Base-by-base conservation (phyloP, 768 basidiomycete genomes). In the Mycena filopes region DNA sequence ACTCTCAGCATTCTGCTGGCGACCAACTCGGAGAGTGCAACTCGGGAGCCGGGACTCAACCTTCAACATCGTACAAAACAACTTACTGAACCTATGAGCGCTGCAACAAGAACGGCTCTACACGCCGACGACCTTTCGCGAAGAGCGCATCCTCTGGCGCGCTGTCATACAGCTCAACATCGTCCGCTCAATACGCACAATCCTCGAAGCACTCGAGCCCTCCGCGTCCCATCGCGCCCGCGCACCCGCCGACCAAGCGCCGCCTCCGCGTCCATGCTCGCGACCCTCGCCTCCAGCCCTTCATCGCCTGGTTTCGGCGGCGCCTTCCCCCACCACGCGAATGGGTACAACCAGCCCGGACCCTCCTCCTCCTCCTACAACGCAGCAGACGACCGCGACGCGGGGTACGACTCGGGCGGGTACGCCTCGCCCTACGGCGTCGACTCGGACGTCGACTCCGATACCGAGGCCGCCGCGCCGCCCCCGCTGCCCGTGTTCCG, bases 81-180 rank as follows among this genome's bases (percentile, higher is more conserved):
- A n/a, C n/a, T n/a, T n/a, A n/a, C n/a, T n/a, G n/a, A n/a, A n/a
- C n/a, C n/a, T n/a, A n/a, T n/a, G n/a, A n/a, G n/a, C n/a, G n/a
- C n/a, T n/a, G n/a, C n/a, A n/a, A n/a, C n/a, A n/a, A n/a, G n/a
- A 94, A 74, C 81, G 84, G 31, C 76, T 94, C 5, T 94, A 94
- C 73, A 87, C 86, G 0, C 92, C 93, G 2, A 87, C 83, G 20
- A 89, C 89, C 0, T 94, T 93, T 72, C 87, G 86, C 21, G 85
- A 88, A 58, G 93, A 95, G 70, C 87, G 90, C 25, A 83, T 91
- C 18, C 83, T 90, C n/a, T 95, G 93, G 93, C 86, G 93, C 18
- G 86, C 89, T 0, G 87, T 95, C 48, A 92, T 95, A 61, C 93
- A 94, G 71, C 85, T 94, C 70, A 94, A 94, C 74, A 82, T 95